Base-by-base conservation (phyloP, 306 rosid species). In the Rosa persica region DNA sequence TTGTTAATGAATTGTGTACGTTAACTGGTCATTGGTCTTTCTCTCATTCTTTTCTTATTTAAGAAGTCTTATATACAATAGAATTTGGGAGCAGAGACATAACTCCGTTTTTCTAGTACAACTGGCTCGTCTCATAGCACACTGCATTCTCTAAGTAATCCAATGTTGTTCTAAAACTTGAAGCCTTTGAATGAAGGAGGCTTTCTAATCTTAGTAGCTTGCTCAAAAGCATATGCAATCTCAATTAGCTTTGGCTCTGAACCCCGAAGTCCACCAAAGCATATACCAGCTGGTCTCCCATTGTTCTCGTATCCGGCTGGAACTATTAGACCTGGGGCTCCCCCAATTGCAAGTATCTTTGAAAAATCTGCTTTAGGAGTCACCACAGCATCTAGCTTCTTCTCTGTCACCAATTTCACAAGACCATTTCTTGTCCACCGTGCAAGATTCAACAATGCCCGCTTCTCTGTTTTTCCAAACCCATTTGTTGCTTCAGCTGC, bases 371-470 rank as follows among this genome's bases (percentile, higher is more conserved):
- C n/a, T 6, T 15, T 4, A 52, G 74, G 55, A 40, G 83, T 84
- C 42, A 86, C 90, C 74, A 86, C 4, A 0, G 90, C 87, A 81
- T 90, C 94, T 76, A 90, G 72, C 68, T 82, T 43, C 58, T 85
- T 77, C 23, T 83, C 83, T 49, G 43, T 81, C 85, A 87, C 77
- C 17, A 87, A 13, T 30, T 84, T 86, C 81, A 75, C 92, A 76
- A 86, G 86, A 22, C 97, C 93, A 58, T 81, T 38, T 19, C 54
- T 42, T 25, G 90, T 81, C 70, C 81, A 22, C 58, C 80, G 73
- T 16, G 70, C 81, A 79, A 90, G 47, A 51, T 3, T 80, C 77
- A 62, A 36, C 55, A 88, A 6, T 36, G 86, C 89, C 22, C 71
- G 80, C 17, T 65, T 73, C 77, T 83, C 86, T 20, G 19, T 22